A percentile compares a stretch with the other conserved stretches of the same genome.
Evolutionary conservation across 1,284 basidiomycete genomes (phyloP).

Genomic region (Tilletia walkeri): DNA sequence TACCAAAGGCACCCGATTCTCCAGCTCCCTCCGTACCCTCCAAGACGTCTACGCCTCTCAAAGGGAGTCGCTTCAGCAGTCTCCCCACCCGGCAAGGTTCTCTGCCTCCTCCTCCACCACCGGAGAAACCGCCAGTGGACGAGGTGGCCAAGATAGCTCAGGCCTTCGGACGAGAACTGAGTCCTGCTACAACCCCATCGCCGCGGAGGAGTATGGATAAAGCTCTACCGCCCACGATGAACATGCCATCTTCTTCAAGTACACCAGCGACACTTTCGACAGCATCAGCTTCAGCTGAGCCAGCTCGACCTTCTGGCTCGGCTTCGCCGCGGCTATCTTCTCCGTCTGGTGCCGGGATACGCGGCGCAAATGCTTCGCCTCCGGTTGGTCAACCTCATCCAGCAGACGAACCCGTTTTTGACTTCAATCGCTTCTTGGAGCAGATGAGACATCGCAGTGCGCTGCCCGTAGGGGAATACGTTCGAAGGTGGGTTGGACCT

Average conservation of each 20-base stretch:
- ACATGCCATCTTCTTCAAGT: not conserved
- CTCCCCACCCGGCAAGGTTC: not conserved
- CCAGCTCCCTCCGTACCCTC: constrained; percentile 5
- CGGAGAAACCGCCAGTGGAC: not conserved
- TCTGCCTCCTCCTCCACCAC: constrained; percentile 2
- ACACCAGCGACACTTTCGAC: too few relatives aligned
- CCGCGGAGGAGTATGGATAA: not conserved
- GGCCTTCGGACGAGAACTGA: not conserved
- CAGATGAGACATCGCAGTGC: constrained; percentile 54
- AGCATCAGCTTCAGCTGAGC: not conserved
- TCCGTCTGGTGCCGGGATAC: not conserved
- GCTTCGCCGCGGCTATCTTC: not conserved
- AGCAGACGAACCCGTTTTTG: constrained; percentile 30
- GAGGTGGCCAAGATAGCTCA: not conserved
- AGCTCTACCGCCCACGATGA: not conserved
- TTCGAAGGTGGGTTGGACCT: constrained; percentile 27
- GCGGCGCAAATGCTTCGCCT: not conserved
- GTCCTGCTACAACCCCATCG: not conserved
- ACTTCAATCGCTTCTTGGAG: constrained; percentile 55
- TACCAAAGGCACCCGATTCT: not conserved
- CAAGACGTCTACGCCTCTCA: constrained; percentile 6
- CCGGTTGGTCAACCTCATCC: not conserved
- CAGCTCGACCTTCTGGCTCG: not conserved
- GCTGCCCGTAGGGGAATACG: constrained; percentile 52
- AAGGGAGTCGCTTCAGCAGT: not conserved